phyloP scores from a whole-genome alignment of 768 basidiomycete genomes.

The Amanita molliuscula region DNA sequence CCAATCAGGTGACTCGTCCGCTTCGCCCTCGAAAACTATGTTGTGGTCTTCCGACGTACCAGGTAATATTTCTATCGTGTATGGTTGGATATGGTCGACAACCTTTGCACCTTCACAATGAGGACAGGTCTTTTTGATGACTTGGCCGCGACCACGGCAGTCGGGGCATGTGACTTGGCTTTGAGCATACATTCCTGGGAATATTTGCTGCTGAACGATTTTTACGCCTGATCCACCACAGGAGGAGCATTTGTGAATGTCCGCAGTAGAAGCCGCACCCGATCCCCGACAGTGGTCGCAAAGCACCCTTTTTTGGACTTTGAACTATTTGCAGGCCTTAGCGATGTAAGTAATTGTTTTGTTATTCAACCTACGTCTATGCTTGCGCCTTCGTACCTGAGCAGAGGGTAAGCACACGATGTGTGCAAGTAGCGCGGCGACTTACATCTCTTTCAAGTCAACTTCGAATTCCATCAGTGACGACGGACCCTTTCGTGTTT shows the following conservation, averaged over 20 bases:
- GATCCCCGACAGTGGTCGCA: slow-evolving; percentile 97
- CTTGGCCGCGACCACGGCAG: slow-evolving; percentile 75
- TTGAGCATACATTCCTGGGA: slow-evolving; percentile 94
- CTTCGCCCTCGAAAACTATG: slow-evolving; percentile 91
- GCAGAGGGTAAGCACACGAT: slow-evolving; percentile 5
- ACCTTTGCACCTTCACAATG: slow-evolving; percentile 80
- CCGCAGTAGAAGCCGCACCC: slow-evolving; percentile 81
- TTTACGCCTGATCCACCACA: slow-evolving; percentile 85
- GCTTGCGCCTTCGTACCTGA: slow-evolving; percentile 73
- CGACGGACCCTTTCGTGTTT: slow-evolving; percentile 66
- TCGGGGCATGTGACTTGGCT: slow-evolving; percentile 75
- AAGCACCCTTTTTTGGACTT: slow-evolving; percentile 82
- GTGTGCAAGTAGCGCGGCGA: slow-evolving; percentile 2
- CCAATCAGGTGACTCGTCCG: slow-evolving; percentile 94
- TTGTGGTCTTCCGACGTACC: slow-evolving; percentile 94
- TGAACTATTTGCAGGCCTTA: slow-evolving; percentile 49
- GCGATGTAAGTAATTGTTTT: neutral
- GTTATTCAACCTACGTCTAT: slow-evolving; percentile 55
- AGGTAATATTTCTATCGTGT: slow-evolving; percentile 75
- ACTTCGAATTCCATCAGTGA: slow-evolving; percentile 80
- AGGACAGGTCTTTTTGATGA: slow-evolving; percentile 70
- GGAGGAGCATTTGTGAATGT: slow-evolving; percentile 78
- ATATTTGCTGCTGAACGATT: slow-evolving; percentile 85
- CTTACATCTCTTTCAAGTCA: slow-evolving; percentile 73
- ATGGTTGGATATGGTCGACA: slow-evolving; percentile 66